Base-by-base conservation (phyloP, 2,329 filamentous ascomycete genomes). In the Conoideocrella luteorostrata region DNA sequence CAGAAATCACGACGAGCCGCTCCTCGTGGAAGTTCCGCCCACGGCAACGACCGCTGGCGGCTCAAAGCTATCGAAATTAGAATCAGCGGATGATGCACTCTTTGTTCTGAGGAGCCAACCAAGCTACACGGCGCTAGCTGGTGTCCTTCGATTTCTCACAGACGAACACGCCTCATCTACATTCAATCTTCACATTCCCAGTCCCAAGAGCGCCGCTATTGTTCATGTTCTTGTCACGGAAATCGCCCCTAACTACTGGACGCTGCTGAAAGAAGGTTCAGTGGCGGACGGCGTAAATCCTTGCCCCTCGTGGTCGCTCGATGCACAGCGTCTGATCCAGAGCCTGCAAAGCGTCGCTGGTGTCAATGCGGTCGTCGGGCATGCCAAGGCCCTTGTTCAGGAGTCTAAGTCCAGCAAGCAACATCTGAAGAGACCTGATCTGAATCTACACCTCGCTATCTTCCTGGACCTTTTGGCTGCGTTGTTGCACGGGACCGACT, bases 171-270 rank as follows among this genome's bases (percentile, higher is more conserved):
- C 35, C 2, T 30, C 53, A 3, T 47, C 49, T 13, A 34, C 44
- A 5, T 61, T 63, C 41, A 49, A 46, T 13, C 45, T 65, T 9
- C 55, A 55, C 9, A 42, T 46, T 3, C 82, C 88, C 4, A 76
- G 76, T 24, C 82, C 90, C 2, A 67, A 79, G 48, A 78, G 81
- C 45, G 81, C 88, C 17, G 86, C 89, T 53, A 78, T 96, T 24
- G 71, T 91, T 41, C 82, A 89, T 56, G 68, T 78, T 3, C 67
- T 98, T 28, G 80, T 94, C 46, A 82, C 77, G 13, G 78, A 82
- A 24, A 89, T 86, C 21, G 69, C 88, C 7, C 86, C 87, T 2
- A 86, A 90, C 57, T 95, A 91, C 63, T 97, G 93, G 91, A 59
- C 71, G 3, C 56, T 79, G 7, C 57, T 91, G 13, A 65, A 70